Conservation (phyloP, 2,329 filamentous ascomycete species). For the Fusarium paranaense region DNA sequence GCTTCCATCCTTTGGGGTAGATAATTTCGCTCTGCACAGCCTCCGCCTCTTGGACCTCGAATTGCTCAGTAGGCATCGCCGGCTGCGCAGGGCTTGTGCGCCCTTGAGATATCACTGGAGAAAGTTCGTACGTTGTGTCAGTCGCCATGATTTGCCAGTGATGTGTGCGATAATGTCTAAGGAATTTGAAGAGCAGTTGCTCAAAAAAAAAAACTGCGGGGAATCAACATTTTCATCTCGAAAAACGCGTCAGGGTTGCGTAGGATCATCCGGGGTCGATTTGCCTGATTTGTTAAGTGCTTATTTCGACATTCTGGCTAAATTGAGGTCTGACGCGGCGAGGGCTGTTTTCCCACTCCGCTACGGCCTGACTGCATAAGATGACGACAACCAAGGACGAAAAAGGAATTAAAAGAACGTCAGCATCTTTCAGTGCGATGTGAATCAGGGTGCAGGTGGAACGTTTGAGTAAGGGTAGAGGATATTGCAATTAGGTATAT, state of each 20-base stretch:
- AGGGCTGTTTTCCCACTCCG: neutral
- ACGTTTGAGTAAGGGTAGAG: too few species aligned
- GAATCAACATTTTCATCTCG: neutral
- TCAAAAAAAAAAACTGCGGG: neutral
- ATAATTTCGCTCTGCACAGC: neutral
- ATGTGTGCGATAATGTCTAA: neutral
- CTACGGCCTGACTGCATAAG: neutral
- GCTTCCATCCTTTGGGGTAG: constrained; percentile 34
- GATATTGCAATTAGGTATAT: too few species aligned
- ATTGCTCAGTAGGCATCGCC: neutral
- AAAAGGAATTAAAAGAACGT: neutral
- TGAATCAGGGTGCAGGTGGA: too few species aligned
- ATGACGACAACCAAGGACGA: neutral
- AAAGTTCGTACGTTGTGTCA: neutral
- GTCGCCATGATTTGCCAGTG: neutral
- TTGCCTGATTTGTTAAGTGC: neutral
- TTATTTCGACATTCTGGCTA: neutral
- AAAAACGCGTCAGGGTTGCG: neutral
- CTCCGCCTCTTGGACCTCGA: constrained; percentile 19
- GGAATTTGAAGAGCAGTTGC: neutral
- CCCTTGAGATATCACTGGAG: neutral
- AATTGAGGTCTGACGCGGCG: neutral
- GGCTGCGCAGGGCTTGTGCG: neutral
- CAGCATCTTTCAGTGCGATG: too few species aligned
- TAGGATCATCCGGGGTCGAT: neutral